These are phyloP conservation scores for Phaeosphaeriaceae sp. DNA, from an alignment of 2,329 filamentous ascomycete genomes.

Conservation along the genomic window DNA sequence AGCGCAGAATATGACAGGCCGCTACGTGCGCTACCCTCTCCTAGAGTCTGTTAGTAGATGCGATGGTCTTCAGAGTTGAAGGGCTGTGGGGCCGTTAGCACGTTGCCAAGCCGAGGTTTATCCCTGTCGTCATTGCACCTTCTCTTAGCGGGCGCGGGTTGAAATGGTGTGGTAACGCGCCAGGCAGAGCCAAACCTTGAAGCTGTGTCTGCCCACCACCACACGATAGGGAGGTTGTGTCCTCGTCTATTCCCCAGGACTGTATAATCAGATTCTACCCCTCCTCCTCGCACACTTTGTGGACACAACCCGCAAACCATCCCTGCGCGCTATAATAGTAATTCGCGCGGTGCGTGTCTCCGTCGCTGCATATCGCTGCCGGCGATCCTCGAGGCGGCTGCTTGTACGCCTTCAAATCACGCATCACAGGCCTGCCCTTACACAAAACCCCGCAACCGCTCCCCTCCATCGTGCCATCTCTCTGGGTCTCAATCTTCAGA, in stretches of 20 bases:
- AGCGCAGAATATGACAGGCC: neutral
- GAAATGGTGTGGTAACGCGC: slow-evolving; percentile 10
- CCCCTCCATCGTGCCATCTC: slow-evolving; percentile 9
- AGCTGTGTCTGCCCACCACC: slow-evolving; percentile 14
- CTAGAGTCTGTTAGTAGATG: neutral
- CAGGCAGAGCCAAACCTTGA: slow-evolving; percentile 12
- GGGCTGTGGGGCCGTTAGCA: slow-evolving; percentile 1
- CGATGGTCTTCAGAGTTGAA: neutral
- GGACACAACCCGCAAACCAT: neutral
- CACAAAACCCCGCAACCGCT: slow-evolving; percentile 11
- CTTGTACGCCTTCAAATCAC: slow-evolving; percentile 6
- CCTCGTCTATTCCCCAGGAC: slow-evolving; percentile 8
- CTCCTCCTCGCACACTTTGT: neutral
- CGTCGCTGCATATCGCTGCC: neutral
- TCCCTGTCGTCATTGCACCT: slow-evolving; percentile 22
- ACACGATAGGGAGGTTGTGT: slow-evolving; percentile 8
- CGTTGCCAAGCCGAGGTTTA: neutral
- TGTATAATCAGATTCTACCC: neutral
- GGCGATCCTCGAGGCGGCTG: slow-evolving; percentile 9
- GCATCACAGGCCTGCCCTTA: slow-evolving; percentile 1
- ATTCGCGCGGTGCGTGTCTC: slow-evolving; percentile 1
- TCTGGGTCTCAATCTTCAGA: neutral
- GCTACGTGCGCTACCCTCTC: slow-evolving; percentile 5
- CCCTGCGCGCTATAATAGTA: neutral
- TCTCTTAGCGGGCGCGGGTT: slow-evolving; percentile 3